Evolutionary conservation across 2,329 filamentous ascomycete genomes (phyloP), one percentile per base, ranked within the genome.

Genomic region (Xylariaceae sp.): DNA sequence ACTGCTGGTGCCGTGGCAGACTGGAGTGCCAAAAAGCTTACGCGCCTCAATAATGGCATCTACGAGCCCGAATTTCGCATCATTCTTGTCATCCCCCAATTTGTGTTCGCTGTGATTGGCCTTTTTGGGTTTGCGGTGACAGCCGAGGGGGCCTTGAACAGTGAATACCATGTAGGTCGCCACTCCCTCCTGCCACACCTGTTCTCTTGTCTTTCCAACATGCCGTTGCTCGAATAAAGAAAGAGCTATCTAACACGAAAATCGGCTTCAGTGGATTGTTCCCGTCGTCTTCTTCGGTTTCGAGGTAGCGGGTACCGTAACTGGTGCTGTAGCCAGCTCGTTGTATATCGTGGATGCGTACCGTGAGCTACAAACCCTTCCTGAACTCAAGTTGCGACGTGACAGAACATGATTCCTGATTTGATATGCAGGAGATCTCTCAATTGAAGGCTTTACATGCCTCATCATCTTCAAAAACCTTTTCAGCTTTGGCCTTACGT

Each of bases 51-150:
- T 67, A 74, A 74, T 12, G 91, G 91, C 40, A 75, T 89, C 45
- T 95, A 94, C 62, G 91, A 96, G 67, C 91, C 92, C 1, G 92
- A 96, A 63, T 96, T 95, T 64, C 79, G 91, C 16, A 82, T 96
- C 49, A 58, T 93, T 6, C 77, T 97, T 2, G 86, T 95, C 1
- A 70, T 93, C 2, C 89, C 90, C 4, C 89, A 93, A 72, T 69
- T 94, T 34, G 66, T 95, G 2, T 77, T 92, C 47, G 86, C 87
- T 12, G 81, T 83, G 39, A 80, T 85, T 12, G 91, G 91, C 1
- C 70, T 95, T 1, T 95, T 87, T 60, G 89, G 91, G 0, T 95
- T 94, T 58, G 90, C 87, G 1, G 79, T 86, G 53, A 88, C 87
- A 0, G 76, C 83, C 1, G 73, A 77, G 21, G 74, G 87, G 42